Percentiles rank a stretch among this genome's conserved stretches.
These are phyloP conservation scores for Hansfordia pulvinata DNA, from an alignment of 2,329 filamentous ascomycete species.

Conservation along the genomic window DNA sequence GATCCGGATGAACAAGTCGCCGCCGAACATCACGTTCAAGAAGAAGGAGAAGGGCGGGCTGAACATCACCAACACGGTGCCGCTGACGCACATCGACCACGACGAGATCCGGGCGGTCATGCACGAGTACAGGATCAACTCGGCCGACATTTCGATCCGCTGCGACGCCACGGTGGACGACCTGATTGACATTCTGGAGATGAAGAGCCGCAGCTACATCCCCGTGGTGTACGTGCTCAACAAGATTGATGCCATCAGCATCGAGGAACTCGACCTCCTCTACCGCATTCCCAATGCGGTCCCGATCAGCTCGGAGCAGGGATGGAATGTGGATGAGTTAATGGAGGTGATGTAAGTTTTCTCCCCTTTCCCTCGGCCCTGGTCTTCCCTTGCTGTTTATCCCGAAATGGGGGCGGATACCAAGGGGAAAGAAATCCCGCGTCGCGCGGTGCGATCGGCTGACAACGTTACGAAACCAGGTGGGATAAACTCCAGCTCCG, in stretches of 20 bases:
- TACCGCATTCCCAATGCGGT: slow-evolving; percentile 96
- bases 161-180: slow-evolving; percentile 97
- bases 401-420: no score
- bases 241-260: slow-evolving; percentile 97
- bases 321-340: slow-evolving; percentile 96
- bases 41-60: slow-evolving; percentile 99
- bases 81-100: slow-evolving; percentile 80
- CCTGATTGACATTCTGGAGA: slow-evolving; percentile 89
- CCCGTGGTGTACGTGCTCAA: slow-evolving; percentile 98
- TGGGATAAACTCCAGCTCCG: slow-evolving; percentile 92
- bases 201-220: slow-evolving; percentile 89
- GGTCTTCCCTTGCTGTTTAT: no score
- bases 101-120: slow-evolving; percentile 98
- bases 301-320: slow-evolving; percentile 92
- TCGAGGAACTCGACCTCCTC: slow-evolving; percentile 90
- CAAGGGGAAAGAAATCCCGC: slow-evolving; percentile 5
- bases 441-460: no score
- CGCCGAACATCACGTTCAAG: slow-evolving; percentile 97
- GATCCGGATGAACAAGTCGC: slow-evolving; percentile 92
- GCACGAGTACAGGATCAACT: slow-evolving; percentile 92
- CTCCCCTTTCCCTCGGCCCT: no score
- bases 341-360: slow-evolving; percentile 71
- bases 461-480: no score
- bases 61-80: slow-evolving; percentile 89
- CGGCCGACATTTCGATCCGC: slow-evolving; percentile 91